Percentiles rank a stretch among this genome's conserved stretches.
phyloP scores from a whole-genome alignment of 495 filamentous ascomycete genomes.

The Aspergillus heteromorphus region DNA sequence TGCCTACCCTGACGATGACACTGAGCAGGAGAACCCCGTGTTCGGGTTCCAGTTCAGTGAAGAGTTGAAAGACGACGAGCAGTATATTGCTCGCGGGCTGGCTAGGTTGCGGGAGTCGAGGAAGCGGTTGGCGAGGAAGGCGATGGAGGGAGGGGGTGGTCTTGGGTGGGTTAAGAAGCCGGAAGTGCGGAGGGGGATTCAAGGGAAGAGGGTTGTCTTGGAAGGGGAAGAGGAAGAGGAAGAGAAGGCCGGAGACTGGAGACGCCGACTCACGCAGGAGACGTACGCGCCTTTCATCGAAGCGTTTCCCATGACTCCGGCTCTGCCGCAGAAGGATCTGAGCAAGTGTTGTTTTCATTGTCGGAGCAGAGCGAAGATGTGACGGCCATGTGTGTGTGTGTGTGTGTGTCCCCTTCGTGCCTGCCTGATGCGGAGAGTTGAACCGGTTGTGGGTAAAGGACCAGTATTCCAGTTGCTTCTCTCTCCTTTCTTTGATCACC shows the following conservation, averaged over 20 bases:
- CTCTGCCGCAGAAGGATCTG: neutral
- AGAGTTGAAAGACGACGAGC: neutral
- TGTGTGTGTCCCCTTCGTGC: no score
- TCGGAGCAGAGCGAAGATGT: no score
- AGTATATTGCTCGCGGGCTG: neutral
- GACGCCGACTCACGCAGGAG: neutral
- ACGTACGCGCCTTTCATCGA: neutral
- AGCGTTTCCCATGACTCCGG: neutral
- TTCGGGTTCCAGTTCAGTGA: neutral
- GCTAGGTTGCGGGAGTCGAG: neutral
- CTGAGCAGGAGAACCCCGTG: neutral
- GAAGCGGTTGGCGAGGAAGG: neutral
- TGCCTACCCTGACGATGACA: neutral
- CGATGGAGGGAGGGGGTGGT: neutral
- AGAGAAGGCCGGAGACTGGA: neutral
- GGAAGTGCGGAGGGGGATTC: no score
- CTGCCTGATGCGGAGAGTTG: no score
- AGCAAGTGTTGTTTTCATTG: neutral
- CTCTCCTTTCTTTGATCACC: no score
- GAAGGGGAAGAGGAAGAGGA: neutral
- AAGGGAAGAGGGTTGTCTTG: neutral
- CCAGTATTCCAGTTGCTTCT: no score
- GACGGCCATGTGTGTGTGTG: no score
- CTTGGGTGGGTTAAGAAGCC: neutral
- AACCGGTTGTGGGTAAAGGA: no score